These are phyloP conservation scores for Nidula niveotomentosa DNA, from an alignment of 1,284 basidiomycete species.

Conservation along the genomic window DNA sequence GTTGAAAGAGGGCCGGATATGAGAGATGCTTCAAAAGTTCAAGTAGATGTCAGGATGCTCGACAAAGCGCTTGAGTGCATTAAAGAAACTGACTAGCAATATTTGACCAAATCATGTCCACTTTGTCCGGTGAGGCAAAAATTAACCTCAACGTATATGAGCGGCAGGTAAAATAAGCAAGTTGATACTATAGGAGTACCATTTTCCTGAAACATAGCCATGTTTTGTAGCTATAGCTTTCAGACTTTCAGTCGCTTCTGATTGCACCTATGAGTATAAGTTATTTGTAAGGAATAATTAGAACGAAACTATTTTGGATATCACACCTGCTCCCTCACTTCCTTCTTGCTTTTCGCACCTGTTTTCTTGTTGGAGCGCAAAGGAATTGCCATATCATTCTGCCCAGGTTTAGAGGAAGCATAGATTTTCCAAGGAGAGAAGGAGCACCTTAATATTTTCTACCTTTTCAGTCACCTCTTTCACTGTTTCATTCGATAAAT, in stretches of 20 bases:
- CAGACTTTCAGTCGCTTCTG: conserved; percentile 52
- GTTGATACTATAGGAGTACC: conserved; percentile 33
- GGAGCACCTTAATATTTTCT: conserved; percentile 54
- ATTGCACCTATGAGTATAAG: conserved; percentile 44
- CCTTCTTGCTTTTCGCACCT: conserved; percentile 70
- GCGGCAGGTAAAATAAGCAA: background rate
- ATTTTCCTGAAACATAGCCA: conserved; percentile 62
- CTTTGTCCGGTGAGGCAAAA: conserved; percentile 57
- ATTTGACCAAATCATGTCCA: conserved; percentile 59
- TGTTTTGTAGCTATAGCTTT: conserved; percentile 56
- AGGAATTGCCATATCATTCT: conserved; percentile 69
- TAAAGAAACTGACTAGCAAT: conserved; percentile 46
- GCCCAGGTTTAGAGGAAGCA: background rate
- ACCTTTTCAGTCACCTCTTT: conserved; percentile 54
- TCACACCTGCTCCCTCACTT: conserved; percentile 61
- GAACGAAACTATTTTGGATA: no score
- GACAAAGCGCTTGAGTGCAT: background rate
- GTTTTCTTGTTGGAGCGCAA: conserved; percentile 67
- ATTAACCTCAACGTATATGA: conserved; percentile 47
- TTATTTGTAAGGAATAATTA: no score
- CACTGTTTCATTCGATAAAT: conserved; percentile 35
- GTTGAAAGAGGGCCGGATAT: conserved; percentile 57
- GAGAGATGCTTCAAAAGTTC: conserved; percentile 46
- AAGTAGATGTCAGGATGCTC: background rate
- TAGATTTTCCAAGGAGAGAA: background rate